These are phyloP conservation scores for Athelia sp. DNA, from an alignment of 1,284 basidiomycete species.

Conservation along the genomic window DNA sequence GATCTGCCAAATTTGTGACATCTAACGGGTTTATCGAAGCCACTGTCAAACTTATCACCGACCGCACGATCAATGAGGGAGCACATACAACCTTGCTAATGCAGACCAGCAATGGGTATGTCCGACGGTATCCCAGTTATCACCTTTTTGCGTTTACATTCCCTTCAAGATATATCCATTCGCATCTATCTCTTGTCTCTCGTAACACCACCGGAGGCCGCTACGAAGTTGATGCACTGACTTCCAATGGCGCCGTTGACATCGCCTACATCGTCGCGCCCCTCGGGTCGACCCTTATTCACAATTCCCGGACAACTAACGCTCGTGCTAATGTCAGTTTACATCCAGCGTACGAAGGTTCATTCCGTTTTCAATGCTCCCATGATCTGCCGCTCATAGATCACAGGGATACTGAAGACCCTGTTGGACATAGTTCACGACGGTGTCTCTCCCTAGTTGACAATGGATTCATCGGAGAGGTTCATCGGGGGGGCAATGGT, in stretches of 20 bases:
- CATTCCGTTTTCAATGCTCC: slow-evolving; percentile 27
- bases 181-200: slow-evolving; percentile 21
- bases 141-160: background rate
- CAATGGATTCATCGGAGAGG: too few relatives aligned
- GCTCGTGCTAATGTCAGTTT: slow-evolving; percentile 26
- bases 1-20: slow-evolving; percentile 25
- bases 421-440: too few relatives aligned
- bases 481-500: too few relatives aligned
- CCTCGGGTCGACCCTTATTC: slow-evolving; percentile 28
- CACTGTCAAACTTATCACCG: slow-evolving; percentile 22
- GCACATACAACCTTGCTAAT: slow-evolving; percentile 14
- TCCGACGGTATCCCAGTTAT: background rate
- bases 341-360: slow-evolving; percentile 38
- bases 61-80: slow-evolving; percentile 4
- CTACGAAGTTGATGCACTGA: slow-evolving; percentile 27
- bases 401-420: slow-evolving; percentile 26
- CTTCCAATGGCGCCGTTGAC: slow-evolving; percentile 23
- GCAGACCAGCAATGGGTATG: slow-evolving; percentile 27
- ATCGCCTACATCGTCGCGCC: slow-evolving; percentile 31
- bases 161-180: slow-evolving; percentile 15
- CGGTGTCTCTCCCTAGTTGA: too few relatives aligned
- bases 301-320: slow-evolving; percentile 27
- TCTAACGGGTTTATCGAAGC: slow-evolving; percentile 26
- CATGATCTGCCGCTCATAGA: slow-evolving; percentile 17
- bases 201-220: slow-evolving; percentile 18